Evolutionary conservation across 768 basidiomycete species (phyloP).

Genomic region (Termitomyces bulborhizus): DNA sequence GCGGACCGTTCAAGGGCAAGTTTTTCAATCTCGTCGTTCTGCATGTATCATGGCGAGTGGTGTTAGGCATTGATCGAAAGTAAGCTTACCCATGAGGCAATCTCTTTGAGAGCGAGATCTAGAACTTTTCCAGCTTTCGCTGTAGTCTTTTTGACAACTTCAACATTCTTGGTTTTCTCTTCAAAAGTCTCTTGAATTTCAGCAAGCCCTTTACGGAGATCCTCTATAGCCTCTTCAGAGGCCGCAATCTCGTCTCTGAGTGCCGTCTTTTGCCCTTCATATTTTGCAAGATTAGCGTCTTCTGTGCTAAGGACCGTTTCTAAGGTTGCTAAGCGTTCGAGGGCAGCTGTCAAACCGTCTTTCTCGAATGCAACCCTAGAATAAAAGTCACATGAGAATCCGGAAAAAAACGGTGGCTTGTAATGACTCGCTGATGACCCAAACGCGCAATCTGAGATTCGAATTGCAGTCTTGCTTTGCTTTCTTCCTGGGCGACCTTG

Average conservation of each 20-base stretch:
- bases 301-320: conserved; percentile 48
- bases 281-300: conserved; percentile 41
- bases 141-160: conserved; percentile 68
- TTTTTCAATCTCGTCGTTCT: conserved; percentile 83
- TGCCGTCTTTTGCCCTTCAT: conserved; percentile 47
- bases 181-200: conserved; percentile 59
- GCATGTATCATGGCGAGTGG: conserved; percentile 4
- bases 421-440: conserved; percentile 65
- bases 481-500: conserved; percentile 83
- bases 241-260: conserved; percentile 55
- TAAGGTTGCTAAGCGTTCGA: conserved; percentile 56
- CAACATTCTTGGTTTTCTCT: conserved; percentile 67
- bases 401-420: neutral
- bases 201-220: conserved; percentile 56
- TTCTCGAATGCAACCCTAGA: conserved; percentile 74
- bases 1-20: conserved; percentile 78
- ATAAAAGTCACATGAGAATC: neutral
- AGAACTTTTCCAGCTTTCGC: conserved; percentile 66
- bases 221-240: conserved; percentile 48
- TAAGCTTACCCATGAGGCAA: conserved; percentile 60
- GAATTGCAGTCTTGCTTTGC: conserved; percentile 73
- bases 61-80: neutral
- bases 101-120: conserved; percentile 89
- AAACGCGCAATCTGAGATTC: conserved; percentile 84
- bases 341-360: conserved; percentile 61